Percentiles rank a stretch among this genome's conserved stretches.
Conservation (phyloP, 1,139 yeast species). For the Yamadazyma blattariae region DNA sequence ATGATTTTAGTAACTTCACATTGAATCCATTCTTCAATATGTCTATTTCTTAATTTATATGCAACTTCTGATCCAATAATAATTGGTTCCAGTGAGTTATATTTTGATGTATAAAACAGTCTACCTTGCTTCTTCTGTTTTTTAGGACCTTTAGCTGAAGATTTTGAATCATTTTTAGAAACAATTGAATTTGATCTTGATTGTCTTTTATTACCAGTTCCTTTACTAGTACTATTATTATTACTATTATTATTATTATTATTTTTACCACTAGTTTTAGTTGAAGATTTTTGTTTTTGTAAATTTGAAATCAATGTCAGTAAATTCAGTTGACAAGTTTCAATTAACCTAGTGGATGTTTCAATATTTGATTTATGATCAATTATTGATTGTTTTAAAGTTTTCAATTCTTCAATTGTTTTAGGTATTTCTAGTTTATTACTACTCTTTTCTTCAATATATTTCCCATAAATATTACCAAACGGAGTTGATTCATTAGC, state of each 20-base stretch:
- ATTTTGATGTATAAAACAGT: conserved; percentile 41
- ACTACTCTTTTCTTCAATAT: conserved; percentile 8
- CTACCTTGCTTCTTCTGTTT: conserved; percentile 37
- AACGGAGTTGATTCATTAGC: conserved; percentile 54
- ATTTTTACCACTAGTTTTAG: background rate
- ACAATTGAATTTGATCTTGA: conserved; percentile 6
- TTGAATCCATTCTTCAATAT: conserved; percentile 91
- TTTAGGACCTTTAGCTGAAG: conserved; percentile 9
- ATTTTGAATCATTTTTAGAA: conserved; percentile 1
- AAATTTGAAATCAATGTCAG: conserved; percentile 28
- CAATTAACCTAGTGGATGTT: conserved; percentile 49
- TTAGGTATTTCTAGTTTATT: too few species aligned
- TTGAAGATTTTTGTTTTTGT: conserved; percentile 13
- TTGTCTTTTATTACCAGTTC: conserved; percentile 2
- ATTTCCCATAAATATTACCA: conserved; percentile 36
- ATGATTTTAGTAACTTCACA: conserved; percentile 81
- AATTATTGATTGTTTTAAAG: conserved; percentile 37
- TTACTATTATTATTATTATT: background rate
- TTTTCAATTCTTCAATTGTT: conserved; percentile 36
- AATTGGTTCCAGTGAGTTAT: conserved; percentile 61
- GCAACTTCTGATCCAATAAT: conserved; percentile 83
- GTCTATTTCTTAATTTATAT: conserved; percentile 67
- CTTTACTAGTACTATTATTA: background rate
- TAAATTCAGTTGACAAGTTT: conserved; percentile 39
- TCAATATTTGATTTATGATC: conserved; percentile 59